Evolutionary conservation across 78 protist species (phyloP).

Genomic region (Dictyostelium capitatum): DNA sequence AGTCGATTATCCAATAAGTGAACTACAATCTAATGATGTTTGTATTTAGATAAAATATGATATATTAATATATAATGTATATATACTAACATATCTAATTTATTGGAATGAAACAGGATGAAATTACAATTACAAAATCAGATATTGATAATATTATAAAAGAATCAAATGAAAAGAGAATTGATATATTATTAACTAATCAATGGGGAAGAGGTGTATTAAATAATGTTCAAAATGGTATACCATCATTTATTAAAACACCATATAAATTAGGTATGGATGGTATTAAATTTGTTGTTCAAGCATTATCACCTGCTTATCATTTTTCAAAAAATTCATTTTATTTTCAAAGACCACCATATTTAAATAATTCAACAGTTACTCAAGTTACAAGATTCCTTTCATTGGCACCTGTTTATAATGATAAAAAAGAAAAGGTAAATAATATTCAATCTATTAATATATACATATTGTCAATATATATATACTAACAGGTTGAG

Average conservation of each 20-base stretch:
- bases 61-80: no score
- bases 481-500: no score
- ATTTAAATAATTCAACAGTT: background rate
- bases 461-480: no score
- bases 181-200: conserved; percentile 68
- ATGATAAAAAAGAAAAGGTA: conserved; percentile 58
- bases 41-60: no score
- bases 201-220: conserved; percentile 79
- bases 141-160: conserved; percentile 12
- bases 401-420: conserved; percentile 54
- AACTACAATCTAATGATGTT: background rate
- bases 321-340: conserved; percentile 60
- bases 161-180: background rate
- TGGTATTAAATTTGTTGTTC: conserved; percentile 37
- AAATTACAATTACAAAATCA: conserved; percentile 16
- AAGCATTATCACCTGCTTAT: conserved; percentile 34
- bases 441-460: background rate
- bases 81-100: no score
- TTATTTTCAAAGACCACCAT: conserved; percentile 63
- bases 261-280: conserved; percentile 48
- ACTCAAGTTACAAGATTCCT: conserved; percentile 51
- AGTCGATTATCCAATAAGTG: conserved; percentile 25
- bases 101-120: no score
- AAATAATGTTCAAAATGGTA: conserved; percentile 16
- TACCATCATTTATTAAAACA: conserved; percentile 6